Evolutionary conservation across 2,329 filamentous ascomycete species (phyloP).

Genomic region (Trichoderma sp.): DNA sequence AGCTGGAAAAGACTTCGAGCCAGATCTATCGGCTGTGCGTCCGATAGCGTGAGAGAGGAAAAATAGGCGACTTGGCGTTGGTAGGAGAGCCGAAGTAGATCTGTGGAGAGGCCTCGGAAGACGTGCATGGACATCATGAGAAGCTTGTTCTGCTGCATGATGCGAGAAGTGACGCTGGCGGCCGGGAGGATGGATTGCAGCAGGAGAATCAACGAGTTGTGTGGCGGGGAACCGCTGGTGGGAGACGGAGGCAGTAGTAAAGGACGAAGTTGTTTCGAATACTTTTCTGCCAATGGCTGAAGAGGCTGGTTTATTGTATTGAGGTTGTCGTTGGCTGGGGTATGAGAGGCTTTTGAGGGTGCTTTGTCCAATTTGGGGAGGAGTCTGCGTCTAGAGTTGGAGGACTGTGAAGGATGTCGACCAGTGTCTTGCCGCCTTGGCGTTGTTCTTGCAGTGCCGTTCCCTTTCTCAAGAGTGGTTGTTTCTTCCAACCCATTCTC

Average conservation of each 20-base stretch:
- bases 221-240: background rate
- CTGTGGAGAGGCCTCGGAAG: slow-evolving; percentile 5
- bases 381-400: background rate
- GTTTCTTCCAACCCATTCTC: background rate
- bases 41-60: background rate
- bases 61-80: background rate
- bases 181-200: slow-evolving; percentile 16
- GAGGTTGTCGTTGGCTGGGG: background rate
- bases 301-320: background rate
- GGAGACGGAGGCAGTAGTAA: background rate
- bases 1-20: slow-evolving; percentile 14
- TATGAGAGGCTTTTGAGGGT: background rate
- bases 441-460: background rate
- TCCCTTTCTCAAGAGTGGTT: background rate
- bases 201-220: background rate
- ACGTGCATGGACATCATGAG: slow-evolving; percentile 20
- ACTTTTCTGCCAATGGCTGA: background rate
- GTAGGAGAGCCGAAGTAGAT: background rate
- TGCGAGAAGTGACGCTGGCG: slow-evolving; percentile 4
- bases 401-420: background rate
- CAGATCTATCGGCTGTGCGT: background rate
- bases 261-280: background rate
- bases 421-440: background rate
- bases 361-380: background rate
- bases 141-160: slow-evolving; percentile 13